A percentile compares a stretch with the other conserved stretches of the same genome.
Conservation (phyloP, 1,139 yeast genomes). For the Sugiyamaella castrensis region DNA sequence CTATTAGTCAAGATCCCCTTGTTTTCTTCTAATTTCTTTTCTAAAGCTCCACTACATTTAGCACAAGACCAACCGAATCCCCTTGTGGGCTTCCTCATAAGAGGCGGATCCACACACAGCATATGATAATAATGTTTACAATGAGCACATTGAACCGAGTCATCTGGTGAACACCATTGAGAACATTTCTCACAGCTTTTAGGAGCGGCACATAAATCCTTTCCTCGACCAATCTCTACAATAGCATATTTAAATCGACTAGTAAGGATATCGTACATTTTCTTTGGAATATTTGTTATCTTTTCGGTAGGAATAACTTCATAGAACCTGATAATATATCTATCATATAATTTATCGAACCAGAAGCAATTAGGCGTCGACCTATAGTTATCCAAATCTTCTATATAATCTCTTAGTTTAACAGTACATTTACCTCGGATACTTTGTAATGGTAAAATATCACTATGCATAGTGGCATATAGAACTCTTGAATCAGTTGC, state of each 20-base stretch:
- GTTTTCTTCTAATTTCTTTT: conserved; percentile 27
- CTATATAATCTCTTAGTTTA: conserved; percentile 63
- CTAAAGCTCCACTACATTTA: conserved; percentile 49
- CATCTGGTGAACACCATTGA: conserved; percentile 78
- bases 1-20: conserved; percentile 23
- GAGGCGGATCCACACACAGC: conserved; percentile 84
- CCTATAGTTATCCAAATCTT: conserved; percentile 54
- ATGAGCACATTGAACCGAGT: conserved; percentile 79
- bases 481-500: conserved; percentile 70
- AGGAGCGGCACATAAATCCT: conserved; percentile 61
- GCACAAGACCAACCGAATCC: conserved; percentile 97
- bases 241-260: conserved; percentile 72
- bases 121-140: conserved; percentile 73
- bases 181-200: conserved; percentile 72
- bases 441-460: conserved; percentile 72
- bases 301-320: conserved; percentile 66
- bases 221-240: conserved; percentile 68
- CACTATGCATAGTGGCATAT: conserved; percentile 85
- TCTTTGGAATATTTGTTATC: conserved; percentile 54
- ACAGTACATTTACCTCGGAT: conserved; percentile 77
- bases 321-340: conserved; percentile 80
- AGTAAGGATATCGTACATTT: conserved; percentile 59
- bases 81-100: conserved; percentile 72
- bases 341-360: conserved; percentile 81
- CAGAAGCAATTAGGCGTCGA: conserved; percentile 68